These are phyloP conservation scores for Colletotrichum sp. DNA, from an alignment of 2,329 filamentous ascomycete species.

Conservation along the genomic window DNA sequence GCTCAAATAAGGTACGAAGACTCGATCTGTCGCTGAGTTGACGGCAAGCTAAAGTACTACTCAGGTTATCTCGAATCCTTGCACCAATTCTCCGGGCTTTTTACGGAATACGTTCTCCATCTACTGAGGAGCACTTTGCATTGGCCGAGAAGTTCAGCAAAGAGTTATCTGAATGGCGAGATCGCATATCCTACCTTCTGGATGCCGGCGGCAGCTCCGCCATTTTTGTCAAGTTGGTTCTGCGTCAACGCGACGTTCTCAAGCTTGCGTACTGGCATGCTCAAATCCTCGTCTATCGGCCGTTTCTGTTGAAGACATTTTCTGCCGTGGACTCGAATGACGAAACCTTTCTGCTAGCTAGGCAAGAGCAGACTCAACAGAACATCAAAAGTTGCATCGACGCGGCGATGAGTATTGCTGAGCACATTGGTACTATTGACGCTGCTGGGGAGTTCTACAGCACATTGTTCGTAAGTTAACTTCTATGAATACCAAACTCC, in stretches of 20 bases:
- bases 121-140: constrained; percentile 24
- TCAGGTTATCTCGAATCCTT: constrained; percentile 37
- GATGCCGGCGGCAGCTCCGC: constrained; percentile 41
- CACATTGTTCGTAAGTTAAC: constrained; percentile 42
- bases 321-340: background rate
- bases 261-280: constrained; percentile 48
- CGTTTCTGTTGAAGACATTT: constrained; percentile 40
- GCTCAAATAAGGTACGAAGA: constrained; percentile 37
- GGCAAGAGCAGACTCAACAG: constrained; percentile 17
- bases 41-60: background rate
- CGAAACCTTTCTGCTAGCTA: background rate
- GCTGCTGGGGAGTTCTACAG: constrained; percentile 38
- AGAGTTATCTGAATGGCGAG: constrained; percentile 38
- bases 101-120: constrained; percentile 39
- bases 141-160: constrained; percentile 32
- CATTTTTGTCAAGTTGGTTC: constrained; percentile 31
- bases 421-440: constrained; percentile 42
- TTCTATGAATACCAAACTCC: too few relatives aligned
- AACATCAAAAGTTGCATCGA: constrained; percentile 35
- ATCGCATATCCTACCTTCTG: constrained; percentile 37
- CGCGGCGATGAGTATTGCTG: constrained; percentile 42
- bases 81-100: constrained; percentile 36
- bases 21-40: background rate
- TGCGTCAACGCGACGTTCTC: constrained; percentile 44
- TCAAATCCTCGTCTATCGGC: constrained; percentile 41